phyloP scores from a whole-genome alignment of 2,329 filamentous ascomycete genomes.

The Ilyonectria robusta region DNA sequence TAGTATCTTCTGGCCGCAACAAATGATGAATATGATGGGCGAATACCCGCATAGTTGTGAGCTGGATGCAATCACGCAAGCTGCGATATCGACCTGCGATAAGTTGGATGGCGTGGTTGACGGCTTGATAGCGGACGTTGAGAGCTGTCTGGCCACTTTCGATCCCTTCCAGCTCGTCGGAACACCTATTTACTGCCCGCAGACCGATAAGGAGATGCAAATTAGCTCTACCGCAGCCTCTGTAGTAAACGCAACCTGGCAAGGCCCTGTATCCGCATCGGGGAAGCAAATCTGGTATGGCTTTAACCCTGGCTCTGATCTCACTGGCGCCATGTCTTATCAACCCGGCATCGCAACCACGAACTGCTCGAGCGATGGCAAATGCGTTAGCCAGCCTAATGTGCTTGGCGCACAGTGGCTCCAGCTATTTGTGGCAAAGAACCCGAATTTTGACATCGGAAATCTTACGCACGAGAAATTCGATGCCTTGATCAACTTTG shows the following conservation, averaged over 20 bases:
- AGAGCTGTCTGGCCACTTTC: constrained; percentile 8
- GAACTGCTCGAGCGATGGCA: no score
- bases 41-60: background rate
- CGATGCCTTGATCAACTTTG: background rate
- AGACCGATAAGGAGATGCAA: background rate
- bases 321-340: background rate
- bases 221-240: constrained; percentile 1
- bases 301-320: constrained; percentile 10
- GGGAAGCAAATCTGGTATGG: constrained; percentile 28
- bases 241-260: constrained; percentile 7
- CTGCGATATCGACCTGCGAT: constrained; percentile 12
- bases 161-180: constrained; percentile 18
- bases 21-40: background rate
- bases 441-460: no score
- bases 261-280: constrained; percentile 19
- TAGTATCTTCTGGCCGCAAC: background rate
- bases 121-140: constrained; percentile 12
- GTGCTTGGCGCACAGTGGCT: background rate
- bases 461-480: constrained; percentile 1
- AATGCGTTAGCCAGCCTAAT: background rate
- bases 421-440: no score
- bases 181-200: background rate
- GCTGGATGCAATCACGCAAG: background rate
- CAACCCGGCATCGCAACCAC: no score
- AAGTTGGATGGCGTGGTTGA: constrained; percentile 11